These are phyloP conservation scores for Paraphoma chrysanthemicola DNA, from an alignment of 2,329 filamentous ascomycete species.

Conservation along the genomic window DNA sequence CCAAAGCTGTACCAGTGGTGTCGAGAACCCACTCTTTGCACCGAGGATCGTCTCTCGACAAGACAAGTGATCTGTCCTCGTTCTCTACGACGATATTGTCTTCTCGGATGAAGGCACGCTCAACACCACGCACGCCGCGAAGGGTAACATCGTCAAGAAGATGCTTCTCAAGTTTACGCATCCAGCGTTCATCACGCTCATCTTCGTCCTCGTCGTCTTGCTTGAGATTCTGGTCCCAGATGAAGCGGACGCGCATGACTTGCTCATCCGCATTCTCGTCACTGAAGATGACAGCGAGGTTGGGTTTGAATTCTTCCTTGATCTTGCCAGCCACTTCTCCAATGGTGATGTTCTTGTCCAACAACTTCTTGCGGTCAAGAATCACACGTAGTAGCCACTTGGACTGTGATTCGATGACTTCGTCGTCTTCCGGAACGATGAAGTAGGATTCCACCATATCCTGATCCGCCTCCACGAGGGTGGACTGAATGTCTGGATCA, in stretches of 20 bases:
- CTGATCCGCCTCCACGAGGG: slow-evolving; percentile 83
- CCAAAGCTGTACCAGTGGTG: slow-evolving; percentile 87
- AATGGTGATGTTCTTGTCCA: slow-evolving; percentile 92
- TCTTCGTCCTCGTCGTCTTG: slow-evolving; percentile 80
- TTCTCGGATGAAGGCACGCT: slow-evolving; percentile 86
- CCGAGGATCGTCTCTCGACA: slow-evolving; percentile 73
- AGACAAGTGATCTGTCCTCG: slow-evolving; percentile 75
- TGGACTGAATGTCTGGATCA: slow-evolving; percentile 86
- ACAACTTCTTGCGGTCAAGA: slow-evolving; percentile 89
- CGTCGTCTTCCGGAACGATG: slow-evolving; percentile 82
- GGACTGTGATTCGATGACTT: slow-evolving; percentile 71
- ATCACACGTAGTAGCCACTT: slow-evolving; percentile 95
- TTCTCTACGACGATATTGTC: slow-evolving; percentile 60
- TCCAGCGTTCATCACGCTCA: slow-evolving; percentile 75
- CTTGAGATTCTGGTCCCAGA: slow-evolving; percentile 63
- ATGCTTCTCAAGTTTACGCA: slow-evolving; percentile 86
- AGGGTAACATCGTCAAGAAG: slow-evolving; percentile 90
- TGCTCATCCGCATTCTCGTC: slow-evolving; percentile 97
- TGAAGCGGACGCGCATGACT: slow-evolving; percentile 88
- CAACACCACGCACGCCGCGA: slow-evolving; percentile 86
- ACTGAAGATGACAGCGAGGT: slow-evolving; percentile 90
- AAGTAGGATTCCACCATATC: slow-evolving; percentile 98
- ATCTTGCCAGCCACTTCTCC: slow-evolving; percentile 90
- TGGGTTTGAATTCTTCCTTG: slow-evolving; percentile 80
- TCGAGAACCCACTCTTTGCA: slow-evolving; percentile 97